Evolutionary conservation across 2,329 filamentous ascomycete species (phyloP), one percentile per base, ranked within the genome.

Genomic region (Paecilomyces dactylethromorphus): DNA sequence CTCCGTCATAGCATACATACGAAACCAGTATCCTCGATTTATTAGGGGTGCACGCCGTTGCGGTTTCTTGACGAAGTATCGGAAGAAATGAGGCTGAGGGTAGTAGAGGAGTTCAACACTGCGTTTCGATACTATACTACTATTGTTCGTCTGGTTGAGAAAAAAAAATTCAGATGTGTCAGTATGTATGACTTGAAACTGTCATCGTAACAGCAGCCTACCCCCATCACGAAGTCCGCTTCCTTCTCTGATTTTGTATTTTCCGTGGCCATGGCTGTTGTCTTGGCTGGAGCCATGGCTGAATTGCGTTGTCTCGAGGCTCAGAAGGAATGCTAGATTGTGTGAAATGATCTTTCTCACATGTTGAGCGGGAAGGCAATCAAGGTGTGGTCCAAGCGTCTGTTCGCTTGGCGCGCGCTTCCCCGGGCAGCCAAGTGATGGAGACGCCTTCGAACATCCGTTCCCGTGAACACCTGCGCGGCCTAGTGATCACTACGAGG

Each of bases 71-170:
- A 96, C 91, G 73, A 97, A 97, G 69, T 91, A 88, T 53, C 89
- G 87, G 66, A 94, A 93, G 78, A 90, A 96, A 71, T 95, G 89
- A 29, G 89, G 84, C 68, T 95, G 86, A 35, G 88, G 82, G 69
- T 90, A 88, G 73, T 97, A 97, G 13, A 96, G 79, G 65, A 87
- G 87, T 70, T 96, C 92, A n/a, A 97, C 92, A 67, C 91, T 94
- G 65, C 92, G 82, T 72, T 97, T 97, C 13, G 92, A 96, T 15
- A 92, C 88, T 65, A 96, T 96, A 69, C 90, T 95, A 74, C 90
- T 93, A 71, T 87, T 92, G 72, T 96, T 96, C 59, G 92, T 97
- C 84, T 90, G 39, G 13, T 13, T 3, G 13, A 33, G 32, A 33
- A 11, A 13, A 66, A 55, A 52, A 62, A 39, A 33, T 24, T 59